Conservation (phyloP, 331 rosid species). For the Rhamnella rubrinervis region DNA sequence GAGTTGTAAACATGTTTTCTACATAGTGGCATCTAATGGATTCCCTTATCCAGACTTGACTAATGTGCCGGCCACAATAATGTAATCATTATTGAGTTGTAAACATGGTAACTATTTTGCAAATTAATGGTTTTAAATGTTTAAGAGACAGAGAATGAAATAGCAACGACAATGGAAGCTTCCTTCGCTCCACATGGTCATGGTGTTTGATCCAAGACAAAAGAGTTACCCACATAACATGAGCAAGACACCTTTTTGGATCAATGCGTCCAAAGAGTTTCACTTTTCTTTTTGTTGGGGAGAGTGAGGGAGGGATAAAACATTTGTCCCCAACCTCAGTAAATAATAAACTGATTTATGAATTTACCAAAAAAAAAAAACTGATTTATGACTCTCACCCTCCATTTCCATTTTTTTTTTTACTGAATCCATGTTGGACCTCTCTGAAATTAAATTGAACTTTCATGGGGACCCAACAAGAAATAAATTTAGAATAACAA, state of each 20-base stretch:
- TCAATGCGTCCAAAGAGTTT: background rate
- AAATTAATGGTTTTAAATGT: no score
- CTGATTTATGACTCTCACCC: slow-evolving; percentile 5
- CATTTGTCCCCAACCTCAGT: background rate
- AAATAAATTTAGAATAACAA: background rate
- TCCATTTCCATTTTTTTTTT: background rate
- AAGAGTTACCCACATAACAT: background rate
- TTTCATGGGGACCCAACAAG: slow-evolving; percentile 5
- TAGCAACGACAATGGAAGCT: slow-evolving; percentile 7
- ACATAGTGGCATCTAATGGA: no score
- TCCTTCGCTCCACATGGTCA: background rate
- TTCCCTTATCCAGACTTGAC: no score
- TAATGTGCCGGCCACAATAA: no score
- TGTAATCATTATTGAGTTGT: no score
- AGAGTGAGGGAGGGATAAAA: no score
- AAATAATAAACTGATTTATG: slow-evolving; percentile 9
- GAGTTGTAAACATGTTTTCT: no score
- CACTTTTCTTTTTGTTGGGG: background rate
- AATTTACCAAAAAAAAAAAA: no score
- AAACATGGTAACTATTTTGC: no score
- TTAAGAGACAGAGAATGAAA: background rate
- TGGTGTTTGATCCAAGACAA: slow-evolving; percentile 30
- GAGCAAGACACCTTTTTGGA: slow-evolving; percentile 9
- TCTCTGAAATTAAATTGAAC: background rate
- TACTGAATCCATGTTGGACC: slow-evolving; percentile 6